Evolutionary conservation across 345 rosid species (phyloP).

Genomic region (Citropsis articulata): DNA sequence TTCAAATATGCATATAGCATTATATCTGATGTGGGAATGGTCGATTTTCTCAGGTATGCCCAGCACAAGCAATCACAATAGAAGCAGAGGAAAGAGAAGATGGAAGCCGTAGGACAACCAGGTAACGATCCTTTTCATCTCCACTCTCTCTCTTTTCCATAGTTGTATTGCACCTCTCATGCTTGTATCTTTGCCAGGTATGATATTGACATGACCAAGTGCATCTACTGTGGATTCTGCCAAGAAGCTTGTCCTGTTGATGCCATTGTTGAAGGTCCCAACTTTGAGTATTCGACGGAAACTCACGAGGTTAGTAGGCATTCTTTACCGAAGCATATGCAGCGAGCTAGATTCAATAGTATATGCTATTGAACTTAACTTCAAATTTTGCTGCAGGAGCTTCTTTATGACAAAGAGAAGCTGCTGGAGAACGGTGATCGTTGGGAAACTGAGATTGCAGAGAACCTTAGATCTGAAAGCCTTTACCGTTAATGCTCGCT

Average conservation of each 20-base stretch:
- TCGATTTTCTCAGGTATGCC: slow-evolving; percentile 62
- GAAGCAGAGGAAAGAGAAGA: slow-evolving; percentile 99
- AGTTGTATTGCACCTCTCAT: not conserved
- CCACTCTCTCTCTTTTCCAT: not conserved
- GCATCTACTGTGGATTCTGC: slow-evolving; percentile 98
- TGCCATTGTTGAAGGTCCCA: slow-evolving; percentile 97
- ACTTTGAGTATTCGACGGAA: slow-evolving; percentile 94
- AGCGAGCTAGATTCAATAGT: not conserved
- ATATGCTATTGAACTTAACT: not conserved
- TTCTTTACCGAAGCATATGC: not conserved
- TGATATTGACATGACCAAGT: slow-evolving; percentile 95
- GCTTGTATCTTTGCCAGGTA: slow-evolving; percentile 47
- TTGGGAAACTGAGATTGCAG: slow-evolving; percentile 98
- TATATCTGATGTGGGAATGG: slow-evolving; percentile 11
- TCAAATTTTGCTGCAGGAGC: slow-evolving; percentile 52
- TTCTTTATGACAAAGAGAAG: slow-evolving; percentile 93
- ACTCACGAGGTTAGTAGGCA: slow-evolving; percentile 74
- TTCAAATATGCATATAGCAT: not conserved
- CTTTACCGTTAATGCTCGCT: slow-evolving; percentile 63
- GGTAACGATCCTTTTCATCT: slow-evolving; percentile 36
- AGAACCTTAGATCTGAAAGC: slow-evolving; percentile 95
- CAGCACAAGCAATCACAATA: slow-evolving; percentile 96
- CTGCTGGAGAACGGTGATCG: slow-evolving; percentile 94
- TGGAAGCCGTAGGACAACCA: slow-evolving; percentile 98
- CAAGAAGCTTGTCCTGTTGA: slow-evolving; percentile 99